Evolutionary conservation across 495 filamentous ascomycete species (phyloP), one percentile per base, ranked within the genome.

Genomic region (Lophiostoma macrostomum): DNA sequence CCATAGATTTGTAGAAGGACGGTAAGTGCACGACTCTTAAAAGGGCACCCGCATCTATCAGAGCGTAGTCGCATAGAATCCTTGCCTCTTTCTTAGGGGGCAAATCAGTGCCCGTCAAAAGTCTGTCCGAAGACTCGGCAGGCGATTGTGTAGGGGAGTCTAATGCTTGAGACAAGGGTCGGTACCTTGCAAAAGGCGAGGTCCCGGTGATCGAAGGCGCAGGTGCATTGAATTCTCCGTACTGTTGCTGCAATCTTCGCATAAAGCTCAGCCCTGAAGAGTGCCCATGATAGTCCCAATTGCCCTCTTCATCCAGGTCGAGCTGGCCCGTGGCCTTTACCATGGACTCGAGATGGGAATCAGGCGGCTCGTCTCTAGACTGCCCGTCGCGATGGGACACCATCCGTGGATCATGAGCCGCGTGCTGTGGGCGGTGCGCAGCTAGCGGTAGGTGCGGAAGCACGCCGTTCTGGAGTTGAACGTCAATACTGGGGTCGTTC

Each of bases 271-370:
- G 76, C 0, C 93, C 90, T 4, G 93, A 98, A 0, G 91, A 96
- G 52, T 88, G 88, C 32, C 93, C 93, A 64, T 93, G 87, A 61
- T 95, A 98, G 65, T 96, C 93, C 83, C 88, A 95, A 58, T 95
- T 79, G 16, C 91, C 91, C 58, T 83, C 79, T 58, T 98, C 93
- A 67, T 95, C 91, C 14, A 96, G 75, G 63, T 96, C 94, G 11
- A 98, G 74, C 64, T 84, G 87, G 29, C 91, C 93, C 4, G 88
- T 88, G 39, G 88, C 84, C 63, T 87, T 84, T 48, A 98, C 89
- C 94, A 98, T 98, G 5, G 91, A 95, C 67, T 94, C 85, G 24
- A 98, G 74, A 38, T 94, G 74, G 3, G 86, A 80, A 63, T 96
- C 91, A 14, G 48, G 52, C n/a, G 32, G 31, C 35, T 84, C 80